phyloP scores from a whole-genome alignment of 2,329 filamentous ascomycete genomes.

The Fusarium sp. region DNA sequence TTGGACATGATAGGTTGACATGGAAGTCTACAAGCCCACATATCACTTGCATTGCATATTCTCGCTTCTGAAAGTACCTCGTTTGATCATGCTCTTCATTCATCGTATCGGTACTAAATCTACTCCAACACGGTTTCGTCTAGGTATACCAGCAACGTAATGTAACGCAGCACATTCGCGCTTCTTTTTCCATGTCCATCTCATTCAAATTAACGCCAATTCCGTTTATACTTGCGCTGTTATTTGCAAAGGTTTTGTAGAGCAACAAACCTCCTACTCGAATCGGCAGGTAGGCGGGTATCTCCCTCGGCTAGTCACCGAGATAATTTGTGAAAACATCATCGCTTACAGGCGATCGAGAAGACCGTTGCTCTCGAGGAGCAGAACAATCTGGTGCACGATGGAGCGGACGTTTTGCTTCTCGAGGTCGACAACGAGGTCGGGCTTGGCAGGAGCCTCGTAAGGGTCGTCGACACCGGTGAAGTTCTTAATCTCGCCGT shows the following conservation, averaged over 20 bases:
- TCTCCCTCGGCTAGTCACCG: constrained; percentile 29
- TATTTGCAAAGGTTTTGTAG: constrained; percentile 33
- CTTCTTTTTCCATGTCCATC: constrained; percentile 23
- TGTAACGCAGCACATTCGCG: constrained; percentile 12
- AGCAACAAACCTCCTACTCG: constrained; percentile 15
- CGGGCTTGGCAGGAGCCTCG: constrained; percentile 82
- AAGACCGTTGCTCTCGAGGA: constrained; percentile 89
- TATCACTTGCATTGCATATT: constrained; percentile 34
- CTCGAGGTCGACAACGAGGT: constrained; percentile 85
- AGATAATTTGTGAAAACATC: constrained; percentile 14
- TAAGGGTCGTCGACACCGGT: constrained; percentile 98
- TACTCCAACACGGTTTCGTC: constrained; percentile 34
- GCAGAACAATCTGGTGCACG: constrained; percentile 94
- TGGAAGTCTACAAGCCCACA: constrained; percentile 9
- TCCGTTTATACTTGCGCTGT: constrained; percentile 33
- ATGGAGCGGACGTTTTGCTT: constrained; percentile 91
- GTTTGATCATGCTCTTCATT: constrained; percentile 27
- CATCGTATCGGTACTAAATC: constrained; percentile 33
- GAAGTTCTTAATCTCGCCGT: constrained; percentile 96
- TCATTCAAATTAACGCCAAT: constrained; percentile 40
- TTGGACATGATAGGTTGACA: constrained; percentile 24
- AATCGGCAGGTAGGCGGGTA: constrained; percentile 28
- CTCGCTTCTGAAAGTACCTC: constrained; percentile 25
- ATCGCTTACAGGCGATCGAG: constrained; percentile 73
- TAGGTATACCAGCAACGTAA: constrained; percentile 28